Percentiles rank a stretch among this genome's conserved stretches.
These are phyloP conservation scores for Pichia deserticola DNA, from an alignment of 805 yeast genomes.

Conservation along the genomic window DNA sequence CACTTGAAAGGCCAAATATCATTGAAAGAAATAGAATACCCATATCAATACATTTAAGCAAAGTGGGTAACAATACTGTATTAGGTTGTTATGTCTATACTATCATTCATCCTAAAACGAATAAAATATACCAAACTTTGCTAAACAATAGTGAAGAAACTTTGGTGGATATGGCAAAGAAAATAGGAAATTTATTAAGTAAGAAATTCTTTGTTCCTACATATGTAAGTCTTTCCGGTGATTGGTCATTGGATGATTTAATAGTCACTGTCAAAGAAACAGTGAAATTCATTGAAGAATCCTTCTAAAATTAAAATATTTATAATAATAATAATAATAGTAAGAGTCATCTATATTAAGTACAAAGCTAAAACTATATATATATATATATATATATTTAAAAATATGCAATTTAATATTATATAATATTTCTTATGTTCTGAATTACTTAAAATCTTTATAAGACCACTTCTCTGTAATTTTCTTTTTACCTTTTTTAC, in stretches of 20 bases:
- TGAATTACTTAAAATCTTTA: slow-evolving; percentile 65
- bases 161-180: slow-evolving; percentile 35
- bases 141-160: slow-evolving; percentile 35
- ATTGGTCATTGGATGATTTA: slow-evolving; percentile 29
- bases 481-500: slow-evolving; percentile 62
- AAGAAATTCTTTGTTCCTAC: slow-evolving; percentile 36
- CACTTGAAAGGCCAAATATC: slow-evolving; percentile 14
- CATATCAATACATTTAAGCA: slow-evolving; percentile 30
- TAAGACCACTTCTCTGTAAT: slow-evolving; percentile 89
- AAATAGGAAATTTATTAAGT: slow-evolving; percentile 35
- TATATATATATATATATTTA: background rate
- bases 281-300: slow-evolving; percentile 24
- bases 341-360: too few relatives aligned
- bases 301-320: slow-evolving; percentile 6
- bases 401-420: background rate
- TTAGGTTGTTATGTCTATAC: slow-evolving; percentile 42
- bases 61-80: slow-evolving; percentile 22
- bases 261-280: slow-evolving; percentile 20
- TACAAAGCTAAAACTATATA: background rate
- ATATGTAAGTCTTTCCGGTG: slow-evolving; percentile 39
- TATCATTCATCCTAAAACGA: slow-evolving; percentile 27
- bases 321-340: too few relatives aligned
- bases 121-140: slow-evolving; percentile 32
- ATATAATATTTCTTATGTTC: too few relatives aligned
- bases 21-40: slow-evolving; percentile 22